phyloP scores from a whole-genome alignment of 805 yeast species.

The Candida broadrunensis region DNA sequence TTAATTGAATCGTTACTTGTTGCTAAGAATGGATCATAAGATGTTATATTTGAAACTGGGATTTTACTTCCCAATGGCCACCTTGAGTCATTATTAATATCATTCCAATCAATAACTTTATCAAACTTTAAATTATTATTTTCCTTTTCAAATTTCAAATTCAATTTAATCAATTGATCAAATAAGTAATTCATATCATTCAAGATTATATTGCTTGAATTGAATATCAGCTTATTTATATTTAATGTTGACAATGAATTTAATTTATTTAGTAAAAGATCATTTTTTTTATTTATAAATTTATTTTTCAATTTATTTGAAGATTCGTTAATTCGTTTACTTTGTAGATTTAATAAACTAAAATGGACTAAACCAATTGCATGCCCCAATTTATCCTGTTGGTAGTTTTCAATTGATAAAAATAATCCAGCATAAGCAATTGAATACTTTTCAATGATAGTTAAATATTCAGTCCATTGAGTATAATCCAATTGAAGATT shows the following conservation, averaged over 20 bases:
- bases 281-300: slow-evolving; percentile 28
- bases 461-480: slow-evolving; percentile 29
- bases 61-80: slow-evolving; percentile 42
- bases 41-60: slow-evolving; percentile 25
- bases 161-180: slow-evolving; percentile 37
- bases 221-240: slow-evolving; percentile 33
- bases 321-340: slow-evolving; percentile 20
- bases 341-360: slow-evolving; percentile 33
- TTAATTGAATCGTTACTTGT: neutral
- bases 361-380: slow-evolving; percentile 44
- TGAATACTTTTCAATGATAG: slow-evolving; percentile 29
- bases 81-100: slow-evolving; percentile 33
- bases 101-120: slow-evolving; percentile 31
- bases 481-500: neutral
- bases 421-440: slow-evolving; percentile 45
- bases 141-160: slow-evolving; percentile 41
- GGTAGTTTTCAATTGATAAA: slow-evolving; percentile 43
- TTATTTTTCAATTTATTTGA: slow-evolving; percentile 20
- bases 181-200: slow-evolving; percentile 37
- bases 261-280: slow-evolving; percentile 25
- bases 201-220: slow-evolving; percentile 30
- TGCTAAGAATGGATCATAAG: slow-evolving; percentile 18
- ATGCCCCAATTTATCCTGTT: slow-evolving; percentile 42
- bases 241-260: slow-evolving; percentile 33
- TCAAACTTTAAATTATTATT: slow-evolving; percentile 40